Evolutionary conservation across 768 basidiomycete species (phyloP).

Genomic region (Auriculariales sp.): DNA sequence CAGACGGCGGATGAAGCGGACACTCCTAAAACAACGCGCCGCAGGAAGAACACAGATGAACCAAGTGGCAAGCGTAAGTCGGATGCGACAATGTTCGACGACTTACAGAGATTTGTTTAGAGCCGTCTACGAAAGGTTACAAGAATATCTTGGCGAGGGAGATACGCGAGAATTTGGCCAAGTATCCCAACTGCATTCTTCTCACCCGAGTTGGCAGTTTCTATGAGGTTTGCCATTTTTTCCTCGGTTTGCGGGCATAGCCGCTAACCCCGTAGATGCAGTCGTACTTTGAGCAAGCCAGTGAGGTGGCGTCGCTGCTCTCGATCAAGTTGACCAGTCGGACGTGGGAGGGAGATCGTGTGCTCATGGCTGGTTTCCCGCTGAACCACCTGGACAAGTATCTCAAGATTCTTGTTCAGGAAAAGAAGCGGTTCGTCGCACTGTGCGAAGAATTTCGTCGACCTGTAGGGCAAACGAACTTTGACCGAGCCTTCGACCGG

Average conservation of each 20-base stretch:
- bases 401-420: constrained; percentile 73
- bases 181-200: constrained; percentile 78
- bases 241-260: no score
- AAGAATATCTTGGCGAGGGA: constrained; percentile 37
- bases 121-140: no score
- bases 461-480: constrained; percentile 22
- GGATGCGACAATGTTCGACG: no score
- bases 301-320: constrained; percentile 57
- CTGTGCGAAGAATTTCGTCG: constrained; percentile 84
- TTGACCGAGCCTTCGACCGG: constrained; percentile 47
- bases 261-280: constrained; percentile 17
- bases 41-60: no score
- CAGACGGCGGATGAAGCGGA: no score
- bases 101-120: no score
- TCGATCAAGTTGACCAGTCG: constrained; percentile 73
- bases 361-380: constrained; percentile 89
- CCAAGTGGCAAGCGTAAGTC: no score
- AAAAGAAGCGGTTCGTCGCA: constrained; percentile 74
- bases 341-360: constrained; percentile 51
- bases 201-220: constrained; percentile 90
- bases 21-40: background rate
- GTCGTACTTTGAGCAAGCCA: constrained; percentile 92
- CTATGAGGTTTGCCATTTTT: constrained; percentile 52
- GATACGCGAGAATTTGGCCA: constrained; percentile 53
- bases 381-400: constrained; percentile 72